Evolutionary conservation across 228 moss, liverwort and hornwort genomes (phyloP), one percentile per base, ranked within the genome.

Genomic region (Sphagnum fallax): DNA sequence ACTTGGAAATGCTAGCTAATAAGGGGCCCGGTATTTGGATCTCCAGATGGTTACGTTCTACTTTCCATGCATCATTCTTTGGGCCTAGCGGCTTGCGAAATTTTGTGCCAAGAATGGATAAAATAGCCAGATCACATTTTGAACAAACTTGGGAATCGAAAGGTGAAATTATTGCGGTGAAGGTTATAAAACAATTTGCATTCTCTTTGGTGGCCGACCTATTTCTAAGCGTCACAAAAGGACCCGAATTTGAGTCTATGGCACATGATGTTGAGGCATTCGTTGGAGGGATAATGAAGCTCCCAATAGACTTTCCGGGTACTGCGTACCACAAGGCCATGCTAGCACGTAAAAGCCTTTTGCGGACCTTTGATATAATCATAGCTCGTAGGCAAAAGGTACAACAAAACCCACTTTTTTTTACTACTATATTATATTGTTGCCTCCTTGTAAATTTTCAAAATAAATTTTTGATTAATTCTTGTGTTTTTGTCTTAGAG

Each of bases 241-340:
- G 80, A 59, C 62, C 72, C 0, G 52, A 69, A 48, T 73, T 73
- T 61, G 16, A 9, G 7, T 1, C 4, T 1, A 50, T 78, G 11
- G 18, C 0, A 0, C 5, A 49, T 5, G 70, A 70, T 3, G 13
- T 73, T 6, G 63, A 68, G 49, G 71, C 63, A 15, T 65, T 53
- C 3, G 50, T 48, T 0, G 14, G 0, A 5, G 88, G 88, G 0
- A 0, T 88, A 0, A 0, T 88, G 4, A 57, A 76, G 52, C 0
- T 82, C 0, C 88, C 76, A 0, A 64, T 88, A 8, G 49, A 88
- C 67, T 58, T 82, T 58, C 82, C 82, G 9, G 85, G 88, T 10
- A 70, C 73, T 4, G 58, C 63, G 2, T 85, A 72, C 49, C 68
- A 11, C 71, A 71, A 71, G n/a, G 80, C 73, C 14, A 62, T 52